phyloP scores from a whole-genome alignment of 2,329 filamentous ascomycete genomes.

The Paecilomyces formosus region DNA sequence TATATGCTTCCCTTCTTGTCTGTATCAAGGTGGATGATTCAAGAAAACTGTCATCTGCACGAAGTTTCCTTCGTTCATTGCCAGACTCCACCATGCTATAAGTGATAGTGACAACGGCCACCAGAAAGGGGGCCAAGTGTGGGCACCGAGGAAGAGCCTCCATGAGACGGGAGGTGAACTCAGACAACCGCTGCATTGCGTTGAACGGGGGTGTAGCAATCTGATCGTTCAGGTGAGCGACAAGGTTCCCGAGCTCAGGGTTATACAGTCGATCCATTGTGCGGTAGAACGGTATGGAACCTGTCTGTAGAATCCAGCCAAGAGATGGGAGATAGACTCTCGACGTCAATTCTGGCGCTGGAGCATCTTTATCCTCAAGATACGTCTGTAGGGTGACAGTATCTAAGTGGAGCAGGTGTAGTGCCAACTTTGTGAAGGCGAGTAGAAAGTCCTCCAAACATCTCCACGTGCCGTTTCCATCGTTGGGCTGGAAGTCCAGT shows the following conservation, averaged over 20 bases:
- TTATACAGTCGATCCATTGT: conserved; percentile 23
- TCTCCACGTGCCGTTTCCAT: conserved; percentile 18
- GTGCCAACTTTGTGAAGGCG: conserved; percentile 30
- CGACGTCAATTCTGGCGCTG: conserved; percentile 21
- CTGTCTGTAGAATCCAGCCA: conserved; percentile 26
- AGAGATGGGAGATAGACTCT: conserved; percentile 27
- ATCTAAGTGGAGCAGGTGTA: conserved; percentile 36
- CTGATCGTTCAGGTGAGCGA: conserved; percentile 22
- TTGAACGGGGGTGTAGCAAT: conserved; percentile 19
- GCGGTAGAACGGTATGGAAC: conserved; percentile 30
- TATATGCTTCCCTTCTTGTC: conserved; percentile 17
- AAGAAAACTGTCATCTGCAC: conserved; percentile 13
- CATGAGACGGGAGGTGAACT: conserved; percentile 21
- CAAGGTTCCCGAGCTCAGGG: conserved; percentile 17
- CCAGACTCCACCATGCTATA: conserved; percentile 23
- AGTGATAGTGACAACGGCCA: conserved; percentile 14
- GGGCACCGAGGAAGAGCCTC: conserved; percentile 21
- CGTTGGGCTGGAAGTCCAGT: conserved; percentile 22
- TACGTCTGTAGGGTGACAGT: conserved; percentile 21
- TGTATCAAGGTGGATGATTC: conserved; percentile 11
- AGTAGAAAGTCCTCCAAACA: conserved; percentile 36
- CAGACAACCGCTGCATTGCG: conserved; percentile 17
- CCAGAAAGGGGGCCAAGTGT: conserved; percentile 16
- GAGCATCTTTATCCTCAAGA: conserved; percentile 19
- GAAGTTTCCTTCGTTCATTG: conserved; percentile 16